These are phyloP conservation scores for Coniochaeta hoffmannii DNA, from an alignment of 2,329 filamentous ascomycete species.

Conservation along the genomic window DNA sequence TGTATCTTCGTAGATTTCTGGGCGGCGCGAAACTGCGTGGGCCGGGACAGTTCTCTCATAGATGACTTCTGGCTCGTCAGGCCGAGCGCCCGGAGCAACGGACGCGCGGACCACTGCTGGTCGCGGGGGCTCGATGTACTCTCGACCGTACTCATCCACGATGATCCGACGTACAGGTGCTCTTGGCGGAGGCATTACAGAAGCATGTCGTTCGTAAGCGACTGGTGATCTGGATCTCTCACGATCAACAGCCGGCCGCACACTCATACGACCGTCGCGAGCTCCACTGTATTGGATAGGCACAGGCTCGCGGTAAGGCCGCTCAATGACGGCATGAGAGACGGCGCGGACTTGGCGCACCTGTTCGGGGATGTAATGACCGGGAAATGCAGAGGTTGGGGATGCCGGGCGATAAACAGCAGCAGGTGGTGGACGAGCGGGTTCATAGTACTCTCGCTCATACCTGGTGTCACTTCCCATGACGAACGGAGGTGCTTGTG, in stretches of 20 bases:
- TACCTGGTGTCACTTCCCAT: conserved; percentile 3
- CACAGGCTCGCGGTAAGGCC: conserved; percentile 29
- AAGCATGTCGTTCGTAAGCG: conserved; percentile 33
- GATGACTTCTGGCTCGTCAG: conserved; percentile 23
- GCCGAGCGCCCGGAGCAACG: conserved; percentile 36
- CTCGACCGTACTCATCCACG: conserved; percentile 75
- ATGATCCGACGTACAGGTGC: conserved; percentile 60
- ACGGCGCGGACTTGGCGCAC: conserved; percentile 28
- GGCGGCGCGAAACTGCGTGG: conserved; percentile 43
- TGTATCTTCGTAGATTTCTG: conserved; percentile 38
- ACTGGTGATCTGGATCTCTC: conserved; percentile 41
- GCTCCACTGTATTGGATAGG: conserved; percentile 36
- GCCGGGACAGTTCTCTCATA: conserved; percentile 54
- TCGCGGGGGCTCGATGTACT: conserved; percentile 57
- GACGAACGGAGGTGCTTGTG: conserved; percentile 5
- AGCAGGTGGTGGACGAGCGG: conserved; percentile 17
- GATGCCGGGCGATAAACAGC: conserved; percentile 29
- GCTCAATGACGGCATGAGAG: conserved; percentile 34
- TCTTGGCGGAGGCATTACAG: conserved; percentile 42
- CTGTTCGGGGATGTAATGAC: conserved; percentile 29
- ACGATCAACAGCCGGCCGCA: conserved; percentile 40
- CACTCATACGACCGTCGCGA: conserved; percentile 36
- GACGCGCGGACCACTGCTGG: conserved; percentile 38
- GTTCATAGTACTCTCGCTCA: conserved; percentile 15
- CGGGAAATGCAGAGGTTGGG: conserved; percentile 23